Evolutionary conservation across 805 yeast species (phyloP).

Genomic region (Wickerhamiella parazyma): DNA sequence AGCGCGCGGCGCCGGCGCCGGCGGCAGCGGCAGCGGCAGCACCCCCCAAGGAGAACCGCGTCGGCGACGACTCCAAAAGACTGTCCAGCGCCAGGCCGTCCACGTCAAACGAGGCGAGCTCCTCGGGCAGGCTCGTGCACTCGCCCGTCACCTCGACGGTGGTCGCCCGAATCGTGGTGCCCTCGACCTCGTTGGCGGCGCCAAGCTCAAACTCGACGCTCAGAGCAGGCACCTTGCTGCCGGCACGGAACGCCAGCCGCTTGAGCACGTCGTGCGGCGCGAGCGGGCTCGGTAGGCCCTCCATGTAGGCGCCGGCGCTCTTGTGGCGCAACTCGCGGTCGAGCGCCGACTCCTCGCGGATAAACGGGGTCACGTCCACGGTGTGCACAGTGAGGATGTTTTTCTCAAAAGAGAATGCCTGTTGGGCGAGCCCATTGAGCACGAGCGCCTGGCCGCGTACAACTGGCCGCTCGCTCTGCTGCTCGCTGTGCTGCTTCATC

Average conservation of each 20-base stretch:
- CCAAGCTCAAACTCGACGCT: constrained; percentile 75
- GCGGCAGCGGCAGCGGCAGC: no score
- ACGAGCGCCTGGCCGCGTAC: constrained; percentile 37
- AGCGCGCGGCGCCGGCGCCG: neutral
- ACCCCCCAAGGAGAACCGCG: constrained; percentile 12
- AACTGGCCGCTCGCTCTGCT: constrained; percentile 2
- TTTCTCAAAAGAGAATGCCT: constrained; percentile 68
- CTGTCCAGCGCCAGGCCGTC: constrained; percentile 8
- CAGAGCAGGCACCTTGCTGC: constrained; percentile 48
- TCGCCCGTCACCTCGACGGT: constrained; percentile 48
- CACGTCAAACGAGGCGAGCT: neutral
- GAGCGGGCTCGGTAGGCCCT: constrained; percentile 55
- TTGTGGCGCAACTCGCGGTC: constrained; percentile 87
- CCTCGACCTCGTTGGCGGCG: constrained; percentile 55
- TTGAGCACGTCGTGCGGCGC: constrained; percentile 34
- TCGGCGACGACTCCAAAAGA: constrained; percentile 13
- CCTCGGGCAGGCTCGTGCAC: constrained; percentile 28
- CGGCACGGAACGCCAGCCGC: constrained; percentile 35
- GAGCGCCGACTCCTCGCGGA: constrained; percentile 58
- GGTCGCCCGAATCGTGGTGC: constrained; percentile 65
- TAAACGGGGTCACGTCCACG: constrained; percentile 59
- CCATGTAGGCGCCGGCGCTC: constrained; percentile 70
- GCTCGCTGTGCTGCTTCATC: constrained; percentile 8
- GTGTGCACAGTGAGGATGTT: constrained; percentile 68
- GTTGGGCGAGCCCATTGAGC: constrained; percentile 49